A percentile compares a stretch with the other conserved stretches of the same genome.
These are phyloP conservation scores for Umbelopsis ramanniana DNA, from an alignment of 192 early-diverging fungal genomes.

Conservation along the genomic window DNA sequence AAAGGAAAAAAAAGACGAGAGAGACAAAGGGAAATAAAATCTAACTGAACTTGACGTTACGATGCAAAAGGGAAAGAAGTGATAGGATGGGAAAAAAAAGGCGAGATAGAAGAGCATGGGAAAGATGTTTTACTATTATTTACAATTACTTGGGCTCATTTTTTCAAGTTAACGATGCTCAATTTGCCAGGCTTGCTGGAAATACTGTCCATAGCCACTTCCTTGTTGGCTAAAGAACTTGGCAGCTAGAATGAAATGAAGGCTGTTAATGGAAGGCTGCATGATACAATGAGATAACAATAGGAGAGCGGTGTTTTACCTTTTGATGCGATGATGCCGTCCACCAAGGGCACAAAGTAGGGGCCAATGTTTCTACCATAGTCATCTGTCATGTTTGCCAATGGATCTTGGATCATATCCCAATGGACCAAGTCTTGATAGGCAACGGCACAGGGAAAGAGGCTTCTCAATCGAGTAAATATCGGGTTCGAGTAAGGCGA, in stretches of 20 bases:
- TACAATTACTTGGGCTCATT: too few species aligned
- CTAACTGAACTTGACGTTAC: too few species aligned
- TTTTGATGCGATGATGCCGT: conserved; percentile 2
- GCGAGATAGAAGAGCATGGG: background rate
- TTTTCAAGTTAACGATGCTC: background rate
- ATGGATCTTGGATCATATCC: background rate
- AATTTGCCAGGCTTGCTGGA: conserved; percentile 15
- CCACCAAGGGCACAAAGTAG: background rate
- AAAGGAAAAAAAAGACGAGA: too few species aligned
- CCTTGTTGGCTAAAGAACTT: conserved; percentile 20
- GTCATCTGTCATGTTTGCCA: background rate
- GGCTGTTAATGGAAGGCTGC: too few species aligned
- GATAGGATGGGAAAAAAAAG: background rate
- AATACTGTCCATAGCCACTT: conserved; percentile 11
- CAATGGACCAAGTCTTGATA: conserved; percentile 15
- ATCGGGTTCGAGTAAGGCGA: background rate
- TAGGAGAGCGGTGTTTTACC: background rate
- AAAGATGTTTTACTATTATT: background rate
- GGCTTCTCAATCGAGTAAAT: background rate
- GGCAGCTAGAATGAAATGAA: background rate
- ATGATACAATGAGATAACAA: background rate
- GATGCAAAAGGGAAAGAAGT: background rate
- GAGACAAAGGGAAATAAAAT: too few species aligned
- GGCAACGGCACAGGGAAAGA: background rate
- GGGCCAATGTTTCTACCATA: background rate